Evolutionary conservation across 1,284 basidiomycete genomes (phyloP), one percentile per base, ranked within the genome.

Genomic region (Hortiboletus rubellus): DNA sequence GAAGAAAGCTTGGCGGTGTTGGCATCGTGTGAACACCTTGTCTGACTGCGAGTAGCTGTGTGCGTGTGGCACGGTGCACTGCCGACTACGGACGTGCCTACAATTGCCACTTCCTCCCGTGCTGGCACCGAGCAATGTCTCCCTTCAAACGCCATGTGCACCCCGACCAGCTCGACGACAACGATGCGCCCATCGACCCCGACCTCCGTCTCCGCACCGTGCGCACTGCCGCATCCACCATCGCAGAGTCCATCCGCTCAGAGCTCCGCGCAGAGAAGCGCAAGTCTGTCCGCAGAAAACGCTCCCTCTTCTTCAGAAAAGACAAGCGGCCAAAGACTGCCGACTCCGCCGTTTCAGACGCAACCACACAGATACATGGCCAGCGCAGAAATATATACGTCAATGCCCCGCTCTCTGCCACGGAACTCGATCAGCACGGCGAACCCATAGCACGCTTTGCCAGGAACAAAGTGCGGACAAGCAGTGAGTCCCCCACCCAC

Each of bases 401-500:
- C 60, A 96, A 96, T 69, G 70, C 78, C 43, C 82, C 86, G 3
- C 75, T 90, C 22, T 79, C 86, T 7, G 78, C 82, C 18, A 77
- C 79, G 57, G 89, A 95, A 72, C 69, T 88, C 31, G 85, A 89
- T 68, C 73, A 78, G 22, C 72, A 85, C 52, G 92, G 94, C 34
- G 92, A 98, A 61, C 94, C 94, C 1, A 74, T 83, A 46, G 83
- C 78, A 38, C 82, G 82, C 31, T 98, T 96, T 75, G 84, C 85
- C 36, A 80, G 96, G 64, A 98, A 98, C 75, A 98, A 98, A 82
- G 94, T 98, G 58, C 82, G 92, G 67, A 98, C 96, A 45, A 91
- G 89, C 64, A 96, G 91, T 92, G 73, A 75, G 90, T 87, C 18
- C 27, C 10, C 36, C 1, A 6, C 22, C 15, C 37, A 43, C 38